A percentile compares a stretch with the other conserved stretches of the same genome.
These are phyloP conservation scores for Tilletia caries DNA, from an alignment of 1,284 basidiomycete species.

Conservation along the genomic window DNA sequence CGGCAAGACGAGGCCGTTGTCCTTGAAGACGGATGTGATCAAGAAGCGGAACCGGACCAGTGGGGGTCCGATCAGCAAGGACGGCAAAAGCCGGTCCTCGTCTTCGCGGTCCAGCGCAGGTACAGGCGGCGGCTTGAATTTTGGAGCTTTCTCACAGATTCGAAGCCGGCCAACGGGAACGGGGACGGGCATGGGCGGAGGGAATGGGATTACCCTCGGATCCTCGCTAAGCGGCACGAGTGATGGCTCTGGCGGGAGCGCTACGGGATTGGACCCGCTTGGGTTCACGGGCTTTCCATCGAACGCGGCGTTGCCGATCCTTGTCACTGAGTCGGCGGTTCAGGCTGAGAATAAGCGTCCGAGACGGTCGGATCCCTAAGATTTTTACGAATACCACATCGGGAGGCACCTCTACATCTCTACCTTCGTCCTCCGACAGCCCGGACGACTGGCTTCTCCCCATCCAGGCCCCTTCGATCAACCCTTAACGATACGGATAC, in stretches of 20 bases:
- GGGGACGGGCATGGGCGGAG: too few species aligned
- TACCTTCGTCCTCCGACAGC: neutral
- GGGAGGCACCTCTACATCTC: neutral
- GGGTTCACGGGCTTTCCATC: too few species aligned
- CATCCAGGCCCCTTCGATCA: neutral
- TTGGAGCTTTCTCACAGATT: neutral
- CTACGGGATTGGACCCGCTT: too few species aligned
- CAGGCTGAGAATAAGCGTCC: neutral
- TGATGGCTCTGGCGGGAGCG: too few species aligned
- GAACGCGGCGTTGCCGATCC: neutral
- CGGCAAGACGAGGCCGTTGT: slow-evolving; percentile 86
- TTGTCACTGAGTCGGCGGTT: neutral
- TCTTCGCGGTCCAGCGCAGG: neutral
- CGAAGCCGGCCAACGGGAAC: too few species aligned
- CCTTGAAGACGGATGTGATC: slow-evolving; percentile 93
- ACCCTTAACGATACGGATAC: too few species aligned
- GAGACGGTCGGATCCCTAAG: neutral
- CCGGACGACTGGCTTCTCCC: neutral
- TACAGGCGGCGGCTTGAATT: neutral
- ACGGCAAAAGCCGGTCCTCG: slow-evolving; percentile 8
- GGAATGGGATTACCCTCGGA: too few species aligned
- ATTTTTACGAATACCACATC: neutral
- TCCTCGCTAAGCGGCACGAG: too few species aligned
- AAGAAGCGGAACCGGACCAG: slow-evolving; percentile 69
- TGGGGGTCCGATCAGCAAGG: slow-evolving; percentile 16